These are phyloP conservation scores for Malus hybrid DNA, from an alignment of 331 rosid genomes.

Conservation along the genomic window DNA sequence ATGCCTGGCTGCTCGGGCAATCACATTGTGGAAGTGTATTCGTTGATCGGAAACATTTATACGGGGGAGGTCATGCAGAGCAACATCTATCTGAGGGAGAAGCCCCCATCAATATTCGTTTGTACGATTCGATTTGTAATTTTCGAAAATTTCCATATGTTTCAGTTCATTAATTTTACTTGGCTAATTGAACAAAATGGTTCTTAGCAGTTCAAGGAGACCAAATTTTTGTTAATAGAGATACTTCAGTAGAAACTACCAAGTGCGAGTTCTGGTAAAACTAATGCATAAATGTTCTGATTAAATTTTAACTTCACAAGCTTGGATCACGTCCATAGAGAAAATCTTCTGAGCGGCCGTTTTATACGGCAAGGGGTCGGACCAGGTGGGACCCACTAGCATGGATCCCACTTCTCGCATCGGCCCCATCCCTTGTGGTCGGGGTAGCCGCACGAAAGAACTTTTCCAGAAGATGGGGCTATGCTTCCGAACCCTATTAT, in stretches of 20 bases:
- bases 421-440: no score
- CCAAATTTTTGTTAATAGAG: neutral
- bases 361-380: no score
- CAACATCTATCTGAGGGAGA: neutral
- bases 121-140: neutral
- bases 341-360: no score
- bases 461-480: no score
- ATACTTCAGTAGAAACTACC: neutral
- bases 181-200: neutral
- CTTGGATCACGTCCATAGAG: neutral
- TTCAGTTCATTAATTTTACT: neutral
- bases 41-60: neutral
- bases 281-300: neutral
- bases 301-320: neutral
- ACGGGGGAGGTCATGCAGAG: neutral
- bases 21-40: neutral
- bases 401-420: fast-evolving
- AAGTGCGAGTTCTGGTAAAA: neutral
- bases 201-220: neutral
- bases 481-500: neutral
- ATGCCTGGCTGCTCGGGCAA: neutral
- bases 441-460: no score
- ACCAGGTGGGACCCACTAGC: no score
- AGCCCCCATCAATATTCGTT: neutral
- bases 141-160: neutral